phyloP scores from a whole-genome alignment of 2,329 filamentous ascomycete genomes.

The Verticillium zaregamsianum region DNA sequence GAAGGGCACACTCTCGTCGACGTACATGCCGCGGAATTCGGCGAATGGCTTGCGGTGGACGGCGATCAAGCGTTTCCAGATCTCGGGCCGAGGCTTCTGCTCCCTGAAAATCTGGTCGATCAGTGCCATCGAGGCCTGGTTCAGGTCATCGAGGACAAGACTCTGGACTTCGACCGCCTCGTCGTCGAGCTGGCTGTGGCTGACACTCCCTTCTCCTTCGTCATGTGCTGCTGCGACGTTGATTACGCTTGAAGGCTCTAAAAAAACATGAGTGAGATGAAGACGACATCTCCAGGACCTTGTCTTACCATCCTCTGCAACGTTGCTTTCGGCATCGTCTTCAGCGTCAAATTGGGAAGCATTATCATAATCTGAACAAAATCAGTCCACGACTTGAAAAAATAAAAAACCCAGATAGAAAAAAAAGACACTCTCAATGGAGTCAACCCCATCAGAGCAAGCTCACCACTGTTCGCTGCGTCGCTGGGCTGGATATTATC shows the following conservation, averaged over 20 bases:
- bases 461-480: not conserved
- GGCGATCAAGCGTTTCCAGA: conserved; percentile 2
- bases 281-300: not conserved
- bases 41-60: conserved; percentile 17
- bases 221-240: conserved; percentile 1
- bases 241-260: not conserved
- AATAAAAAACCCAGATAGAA: not conserved
- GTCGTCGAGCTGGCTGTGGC: not conserved
- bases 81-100: conserved; percentile 6
- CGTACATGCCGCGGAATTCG: conserved; percentile 19
- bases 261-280: not conserved
- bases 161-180: conserved; percentile 10
- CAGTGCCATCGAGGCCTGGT: conserved; percentile 19
- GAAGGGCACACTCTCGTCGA: conserved; percentile 16
- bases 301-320: not conserved
- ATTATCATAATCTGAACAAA: not conserved
- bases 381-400: too few relatives aligned
- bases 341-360: not conserved
- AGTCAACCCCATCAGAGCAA: not conserved
- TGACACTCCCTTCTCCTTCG: conserved; percentile 1
- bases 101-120: conserved; percentile 18
- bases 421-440: not conserved
- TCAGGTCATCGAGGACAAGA: conserved; percentile 21
- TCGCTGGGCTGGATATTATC: not conserved
- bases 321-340: not conserved